These are phyloP conservation scores for Chimonanthus praecox DNA, from an alignment of 164 flowering plant genomes.

Conservation along the genomic window DNA sequence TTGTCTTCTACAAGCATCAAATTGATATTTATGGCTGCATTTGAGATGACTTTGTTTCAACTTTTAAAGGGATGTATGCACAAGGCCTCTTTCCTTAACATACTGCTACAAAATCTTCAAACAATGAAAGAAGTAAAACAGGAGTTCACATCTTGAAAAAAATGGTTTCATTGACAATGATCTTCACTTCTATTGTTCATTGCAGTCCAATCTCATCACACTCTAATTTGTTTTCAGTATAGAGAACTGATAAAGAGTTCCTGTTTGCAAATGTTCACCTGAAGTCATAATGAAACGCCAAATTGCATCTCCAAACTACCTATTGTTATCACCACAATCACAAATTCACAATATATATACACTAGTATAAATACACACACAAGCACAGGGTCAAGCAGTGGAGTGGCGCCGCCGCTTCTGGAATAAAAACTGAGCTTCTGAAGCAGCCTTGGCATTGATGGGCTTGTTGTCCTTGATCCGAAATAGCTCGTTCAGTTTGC, in stretches of 20 bases:
- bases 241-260: neutral
- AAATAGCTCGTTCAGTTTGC: constrained; percentile 65
- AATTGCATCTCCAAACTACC: neutral
- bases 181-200: no score
- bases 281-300: neutral
- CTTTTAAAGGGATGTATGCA: no score
- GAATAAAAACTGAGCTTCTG: constrained; percentile 63
- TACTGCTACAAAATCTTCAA: no score
- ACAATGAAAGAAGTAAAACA: no score
- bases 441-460: constrained; percentile 35
- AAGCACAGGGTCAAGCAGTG: constrained; percentile 19
- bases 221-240: no score
- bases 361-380: constrained; percentile 16
- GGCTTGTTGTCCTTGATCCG: constrained; percentile 42
- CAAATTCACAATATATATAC: neutral
- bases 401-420: constrained; percentile 71
- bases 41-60: no score
- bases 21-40: no score
- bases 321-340: neutral
- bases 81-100: no score
- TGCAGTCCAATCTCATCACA: no score
- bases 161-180: no score
- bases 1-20: no score
- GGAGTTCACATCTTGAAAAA: no score
- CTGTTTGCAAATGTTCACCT: neutral